Evolutionary conservation across 225 moss, liverwort and hornwort species (phyloP), one percentile per base, ranked within the genome.

Genomic region (Pseudoscleropodium purum): DNA sequence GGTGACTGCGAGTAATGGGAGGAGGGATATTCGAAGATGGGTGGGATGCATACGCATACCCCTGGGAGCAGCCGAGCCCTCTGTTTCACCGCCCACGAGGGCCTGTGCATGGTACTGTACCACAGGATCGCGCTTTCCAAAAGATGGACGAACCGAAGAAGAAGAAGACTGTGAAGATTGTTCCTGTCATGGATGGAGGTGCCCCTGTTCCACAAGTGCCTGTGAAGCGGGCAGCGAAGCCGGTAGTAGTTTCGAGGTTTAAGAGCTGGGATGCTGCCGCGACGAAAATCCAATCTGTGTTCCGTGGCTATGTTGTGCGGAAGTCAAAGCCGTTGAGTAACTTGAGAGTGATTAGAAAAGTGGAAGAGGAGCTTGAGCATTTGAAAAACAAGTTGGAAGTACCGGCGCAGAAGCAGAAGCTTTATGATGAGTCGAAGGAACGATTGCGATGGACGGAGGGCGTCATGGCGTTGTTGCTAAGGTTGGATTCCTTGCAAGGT

Each of bases 401-500:
- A 47, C 47, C 47, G 57, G 94, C 79, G 69, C 91, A 93, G 91
- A 59, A 31, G 52, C 81, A 61, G 73, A 94, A 88, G 75, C 90
- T 95, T 17, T 24, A 74, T 25, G 73, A 63, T n/a, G 95, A 95
- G 13, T 29, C 87, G 31, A 83, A 89, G 85, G 95, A 95, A n/a
- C 90, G 92, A 67, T 81, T 95, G 89, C 87, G 87, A 73, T 93
- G 93, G 93, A 87, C 89, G 51, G 94, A 95, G 79, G 86, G 85
- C 6, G 26, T 89, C 27, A 93, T 94, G 93, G 88, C 89, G 54
- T 78, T 94, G 85, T 85, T 95, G 83, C 86, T 94, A 9, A 82
- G 89, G 76, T 87, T 95, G 85, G 94, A 95, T 81, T 78, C 91
- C 33, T 74, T 95, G 86, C 94, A 95, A 84, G 91, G 92, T 61